Percentiles rank a stretch among this genome's conserved stretches.
phyloP scores from a whole-genome alignment of 768 basidiomycete species.

The Cyathus striatus region DNA sequence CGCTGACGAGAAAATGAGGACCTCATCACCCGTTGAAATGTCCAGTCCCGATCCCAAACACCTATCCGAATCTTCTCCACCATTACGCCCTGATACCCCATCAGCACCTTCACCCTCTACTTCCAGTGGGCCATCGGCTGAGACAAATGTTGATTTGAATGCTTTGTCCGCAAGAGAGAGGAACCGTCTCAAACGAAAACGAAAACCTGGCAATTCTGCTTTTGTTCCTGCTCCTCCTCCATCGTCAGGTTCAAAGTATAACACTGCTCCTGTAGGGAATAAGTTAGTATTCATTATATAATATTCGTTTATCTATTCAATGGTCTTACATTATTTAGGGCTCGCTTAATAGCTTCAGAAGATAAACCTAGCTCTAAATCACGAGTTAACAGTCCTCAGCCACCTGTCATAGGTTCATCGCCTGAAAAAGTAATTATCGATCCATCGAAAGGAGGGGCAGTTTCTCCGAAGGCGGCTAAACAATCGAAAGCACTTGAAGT shows the following conservation, averaged over 20 bases:
- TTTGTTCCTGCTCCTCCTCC: constrained; percentile 75
- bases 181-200: constrained; percentile 91
- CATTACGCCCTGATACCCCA: constrained; percentile 42
- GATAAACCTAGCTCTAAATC: constrained; percentile 45
- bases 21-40: constrained; percentile 40
- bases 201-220: constrained; percentile 79
- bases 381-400: constrained; percentile 54
- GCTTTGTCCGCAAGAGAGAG: constrained; percentile 87
- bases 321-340: constrained; percentile 35
- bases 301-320: neutral
- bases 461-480: constrained; percentile 72
- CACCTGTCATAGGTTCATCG: constrained; percentile 30
- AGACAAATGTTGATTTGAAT: constrained; percentile 41
- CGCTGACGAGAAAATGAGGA: constrained; percentile 16
- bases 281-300: constrained; percentile 45
- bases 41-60: constrained; percentile 27
- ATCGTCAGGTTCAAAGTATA: constrained; percentile 55
- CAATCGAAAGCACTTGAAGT: constrained; percentile 78
- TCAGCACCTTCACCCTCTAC: constrained; percentile 48
- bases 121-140: constrained; percentile 30
- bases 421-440: constrained; percentile 72
- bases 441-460: constrained; percentile 80
- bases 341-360: constrained; percentile 67
- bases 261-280: constrained; percentile 47
- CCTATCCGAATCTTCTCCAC: constrained; percentile 33